Percentiles rank a stretch among this genome's conserved stretches.
Conservation (phyloP, 148 eudicot genomes). For the Spergularia bocconei region DNA sequence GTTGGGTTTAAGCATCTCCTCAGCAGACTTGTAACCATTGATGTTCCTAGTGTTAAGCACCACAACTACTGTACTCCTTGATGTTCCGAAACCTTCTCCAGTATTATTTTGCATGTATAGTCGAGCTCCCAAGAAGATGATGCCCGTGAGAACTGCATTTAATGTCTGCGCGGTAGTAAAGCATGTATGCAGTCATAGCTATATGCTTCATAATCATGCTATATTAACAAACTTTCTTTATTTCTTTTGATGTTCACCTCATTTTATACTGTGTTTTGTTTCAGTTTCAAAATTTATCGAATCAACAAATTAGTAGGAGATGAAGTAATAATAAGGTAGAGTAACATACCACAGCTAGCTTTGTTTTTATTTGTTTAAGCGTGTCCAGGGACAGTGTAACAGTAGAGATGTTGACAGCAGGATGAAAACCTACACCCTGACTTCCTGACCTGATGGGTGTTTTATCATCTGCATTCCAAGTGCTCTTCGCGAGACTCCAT, state of each 20-base stretch:
- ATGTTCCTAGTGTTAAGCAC: constrained; percentile 70
- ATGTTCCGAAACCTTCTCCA: constrained; percentile 20
- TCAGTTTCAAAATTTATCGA: no score
- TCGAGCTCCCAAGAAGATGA: constrained; percentile 52
- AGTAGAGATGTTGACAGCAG: constrained; percentile 45
- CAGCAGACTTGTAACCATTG: constrained; percentile 50
- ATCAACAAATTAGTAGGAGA: no score
- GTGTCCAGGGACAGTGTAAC: constrained; percentile 43
- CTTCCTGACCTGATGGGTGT: constrained; percentile 52
- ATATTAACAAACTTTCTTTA: not conserved
- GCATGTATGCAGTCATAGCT: not conserved
- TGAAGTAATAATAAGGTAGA: not conserved
- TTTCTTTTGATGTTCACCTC: not conserved
- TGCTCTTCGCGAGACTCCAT: constrained; percentile 55
- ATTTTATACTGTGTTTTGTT: not conserved
- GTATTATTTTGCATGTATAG: constrained; percentile 52
- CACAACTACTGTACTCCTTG: constrained; percentile 58
- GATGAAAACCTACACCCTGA: constrained; percentile 41
- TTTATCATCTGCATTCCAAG: constrained; percentile 45
- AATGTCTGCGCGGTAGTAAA: constrained; percentile 45
- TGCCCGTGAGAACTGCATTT: constrained; percentile 64
- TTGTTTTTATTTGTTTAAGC: constrained; percentile 50
- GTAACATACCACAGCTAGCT: constrained; percentile 50
- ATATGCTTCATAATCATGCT: not conserved
- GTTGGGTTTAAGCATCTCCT: constrained; percentile 52